Evolutionary conservation across 768 basidiomycete species (phyloP), one percentile per base, ranked within the genome.

Genomic region (Mycena epipterygia): DNA sequence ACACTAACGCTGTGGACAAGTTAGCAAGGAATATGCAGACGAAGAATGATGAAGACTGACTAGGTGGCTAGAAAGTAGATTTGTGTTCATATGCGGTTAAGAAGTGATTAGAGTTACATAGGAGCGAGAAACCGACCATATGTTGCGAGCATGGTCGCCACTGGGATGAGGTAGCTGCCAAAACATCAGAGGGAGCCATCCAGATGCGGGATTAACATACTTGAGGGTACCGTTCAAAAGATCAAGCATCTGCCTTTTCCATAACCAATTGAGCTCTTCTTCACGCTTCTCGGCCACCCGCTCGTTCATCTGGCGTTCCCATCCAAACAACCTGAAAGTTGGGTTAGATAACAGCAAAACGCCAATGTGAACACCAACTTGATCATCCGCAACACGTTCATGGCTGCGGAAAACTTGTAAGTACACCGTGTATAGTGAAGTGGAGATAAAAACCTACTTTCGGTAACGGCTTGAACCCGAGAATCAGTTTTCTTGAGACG

Each of bases 381-480:
- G 78, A 92, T 83, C 88, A 92, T 91, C 23, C 91, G 86, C n/a
- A 91, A 76, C 17, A 89, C 87, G 66, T 86, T 87, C 78, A 90
- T 83, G 2, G 83, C 90, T 90, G 25, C 32, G 19, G 19, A 35
- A 66, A 5, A 80, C 82, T 27, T 80, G 81, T 32, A n/a, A 49
- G 59, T 55, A 65, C 29, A 69, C 51, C 48, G 56, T 49, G 29
- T n/a, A 64, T 32, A 13, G 75, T 79, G 27, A 72, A 78, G 78
- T 68, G 58, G n/a, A 7, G 5, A 33, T 25, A 25, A 41, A 33
- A 3, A 75, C 83, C 70, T 74, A 87, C 89, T 84, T 81, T 93
- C 91, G 1, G 90, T 89, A 57, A 92, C 86, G 2, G 81, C 80
- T 76, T 91, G 88, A 8, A 93, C 87, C 25, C 91, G 83, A 12